Evolutionary conservation across 2,329 filamentous ascomycete genomes (phyloP), one percentile per base, ranked within the genome.

Genomic region (Eurotiales sp.): DNA sequence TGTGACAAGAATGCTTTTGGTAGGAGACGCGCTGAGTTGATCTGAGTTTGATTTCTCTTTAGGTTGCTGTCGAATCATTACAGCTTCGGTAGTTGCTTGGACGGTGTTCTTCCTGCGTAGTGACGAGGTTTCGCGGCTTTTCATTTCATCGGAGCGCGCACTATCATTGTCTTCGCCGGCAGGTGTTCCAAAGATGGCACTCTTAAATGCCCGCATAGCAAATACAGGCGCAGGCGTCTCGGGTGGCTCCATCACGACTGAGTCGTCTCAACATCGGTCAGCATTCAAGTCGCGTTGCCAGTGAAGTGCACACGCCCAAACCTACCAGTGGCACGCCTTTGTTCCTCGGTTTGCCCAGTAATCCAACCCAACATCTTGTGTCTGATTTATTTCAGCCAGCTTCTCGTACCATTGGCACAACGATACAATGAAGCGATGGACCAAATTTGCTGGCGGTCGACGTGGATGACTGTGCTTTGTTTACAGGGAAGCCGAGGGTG

Each of bases 201-300:
- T 81, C 60, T 81, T 83, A 67, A 86, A 83, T 14, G 84, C 84
- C 60, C 83, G 83, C 51, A 84, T 78, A 15, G 83, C 83, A 63
- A 87, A 87, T 19, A 85, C 75, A 42, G 82, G 82, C 42, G 82
- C 83, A 8, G 84, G 83, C 1, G 84, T 86, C 57, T 84, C 81
- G 45, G 82, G 83, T 6, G 78, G 71, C 37, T 84, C 81, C 53
- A 77, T 61, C 53, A 65, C 78, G 77, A 66, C 83, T 77, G 72
- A 85, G 55, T 64, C 61, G 54, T 66, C 67, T 70, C 43, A 27
- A 41, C n/a, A 40, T 50, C 27, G 42, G 21, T 53, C 54, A 56
- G 54, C 29, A 19, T 22, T 14, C 12, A 17, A 27, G 44, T 41
- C 29, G 45, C 32, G 32, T 36, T 21, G 46, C 29, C 55, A 36